Evolutionary conservation across 148 eudicot species (phyloP), one percentile per base, ranked within the genome.

Genomic region (Dianthus caryophyllus): DNA sequence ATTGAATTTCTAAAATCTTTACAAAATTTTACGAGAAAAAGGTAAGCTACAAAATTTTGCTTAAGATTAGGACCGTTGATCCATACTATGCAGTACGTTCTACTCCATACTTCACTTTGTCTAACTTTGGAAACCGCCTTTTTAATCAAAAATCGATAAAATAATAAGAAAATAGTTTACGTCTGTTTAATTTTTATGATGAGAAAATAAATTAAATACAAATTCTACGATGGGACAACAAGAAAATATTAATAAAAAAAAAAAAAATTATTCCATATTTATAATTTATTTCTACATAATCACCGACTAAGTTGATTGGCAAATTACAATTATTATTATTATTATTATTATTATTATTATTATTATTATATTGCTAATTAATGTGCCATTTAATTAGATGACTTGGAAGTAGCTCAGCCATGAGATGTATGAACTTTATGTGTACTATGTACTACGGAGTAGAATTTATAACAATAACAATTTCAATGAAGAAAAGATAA

Each of bases 251-350:
- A n/a, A n/a, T n/a, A n/a, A n/a, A n/a, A n/a, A n/a, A n/a, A n/a
- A n/a, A n/a, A n/a, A n/a, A n/a, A n/a, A n/a, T n/a, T 21, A 3
- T 39, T 0, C 5, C 26, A n/a, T 0, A 55, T n/a, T n/a, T n/a
- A 27, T 72, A 54, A 54, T 51, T 49, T 36, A 52, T 20, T 71
- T 50, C 14, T 31, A 46, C 6, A 44, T 55, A 72, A 56, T 64
- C 69, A 72, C 75, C 75, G 75, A 54, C 64, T 72, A 55, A 22
- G 31, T 62, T 64, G 33, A 71, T 62, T 62, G 12, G 13, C 55
- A 71, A 33, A 33, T 33, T 33, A 33, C 3, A n/a, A n/a, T n/a
- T n/a, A n/a, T n/a, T n/a, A n/a, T n/a, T n/a, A n/a, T n/a, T n/a
- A n/a, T n/a, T n/a, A n/a, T n/a, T n/a, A n/a, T n/a, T n/a, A n/a